Base-by-base conservation (phyloP, 1,284 basidiomycete genomes). In the Tranzscheliella williamsii region DNA sequence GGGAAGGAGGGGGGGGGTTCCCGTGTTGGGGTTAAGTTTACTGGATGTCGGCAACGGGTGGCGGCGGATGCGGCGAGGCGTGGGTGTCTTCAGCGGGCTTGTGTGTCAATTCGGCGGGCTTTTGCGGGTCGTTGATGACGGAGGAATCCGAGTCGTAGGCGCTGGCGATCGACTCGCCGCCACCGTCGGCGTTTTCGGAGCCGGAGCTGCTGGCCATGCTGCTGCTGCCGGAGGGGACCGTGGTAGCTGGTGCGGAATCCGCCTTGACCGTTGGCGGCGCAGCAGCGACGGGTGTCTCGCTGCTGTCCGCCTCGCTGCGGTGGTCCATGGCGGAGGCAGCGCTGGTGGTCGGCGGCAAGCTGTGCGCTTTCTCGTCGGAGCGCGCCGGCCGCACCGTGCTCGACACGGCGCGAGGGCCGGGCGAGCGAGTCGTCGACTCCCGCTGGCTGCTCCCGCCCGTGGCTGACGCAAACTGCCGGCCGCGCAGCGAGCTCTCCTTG, bases 401-500 rank as follows among this genome's bases (percentile, higher is more conserved):
- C n/a, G n/a, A n/a, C n/a, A n/a, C n/a, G n/a, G n/a, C n/a, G n/a
- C n/a, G n/a, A n/a, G n/a, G n/a, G n/a, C n/a, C n/a, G n/a, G n/a
- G 32, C 18, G 32, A 34, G 8, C 32, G 32, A 15, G 56, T 60
- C 16, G 34, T 39, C 15, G 36, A 38, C 18, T 34, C 49, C 5
- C 39, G 18, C n/a, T 39, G 31, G 27, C 54, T 35, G 9, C 47
- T 31, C 36, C 47, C 36, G 4, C 22, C 21, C 6, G 27, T 6
- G 4, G 27, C 43, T n/a, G 27, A 29, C 17, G 43, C 35, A 23
- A 49, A 18, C 41, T 48, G 45, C 18, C 49, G 27, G 4, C 42
- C 50, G 9, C 51, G 31, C 39, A 39, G 34, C 29, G 38, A 43
- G 21, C 42, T 57, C 35, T 64, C 61, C 35, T 60, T 64, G 3